Evolutionary conservation across 2,329 filamentous ascomycete genomes (phyloP).

Genomic region (Niveomyces coronatus): DNA sequence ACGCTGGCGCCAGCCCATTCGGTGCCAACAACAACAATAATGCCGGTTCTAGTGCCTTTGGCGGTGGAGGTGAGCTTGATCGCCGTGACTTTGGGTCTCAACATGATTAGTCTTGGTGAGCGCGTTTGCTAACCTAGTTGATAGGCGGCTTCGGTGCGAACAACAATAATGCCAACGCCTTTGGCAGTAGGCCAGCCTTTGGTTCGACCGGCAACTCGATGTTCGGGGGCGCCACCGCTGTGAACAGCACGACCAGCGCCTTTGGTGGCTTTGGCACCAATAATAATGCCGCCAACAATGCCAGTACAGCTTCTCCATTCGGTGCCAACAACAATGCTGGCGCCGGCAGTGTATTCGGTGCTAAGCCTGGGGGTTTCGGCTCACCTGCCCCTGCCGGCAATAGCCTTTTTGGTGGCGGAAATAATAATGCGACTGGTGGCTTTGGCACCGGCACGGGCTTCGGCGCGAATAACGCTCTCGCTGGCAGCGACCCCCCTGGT

Average conservation of each 20-base stretch:
- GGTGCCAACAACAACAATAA: slow-evolving; percentile 19
- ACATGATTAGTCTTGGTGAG: background rate
- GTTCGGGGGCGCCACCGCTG: slow-evolving; percentile 32
- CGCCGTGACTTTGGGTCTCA: background rate
- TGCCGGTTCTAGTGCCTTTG: slow-evolving; percentile 25
- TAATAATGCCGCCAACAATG: slow-evolving; percentile 20
- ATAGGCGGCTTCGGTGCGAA: slow-evolving; percentile 27
- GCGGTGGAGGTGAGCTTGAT: slow-evolving; percentile 22
- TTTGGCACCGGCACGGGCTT: slow-evolving; percentile 29
- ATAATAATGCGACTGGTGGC: slow-evolving; percentile 17
- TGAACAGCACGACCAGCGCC: slow-evolving; percentile 25
- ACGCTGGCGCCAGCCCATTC: slow-evolving; percentile 32
- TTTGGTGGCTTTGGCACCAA: slow-evolving; percentile 32
- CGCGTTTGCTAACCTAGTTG: slow-evolving; percentile 8
- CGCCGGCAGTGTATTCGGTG: slow-evolving; percentile 43
- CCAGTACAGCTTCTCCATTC: slow-evolving; percentile 29
- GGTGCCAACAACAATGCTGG: slow-evolving; percentile 21
- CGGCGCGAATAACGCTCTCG: slow-evolving; percentile 29
- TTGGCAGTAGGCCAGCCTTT: slow-evolving; percentile 41
- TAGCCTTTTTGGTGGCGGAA: slow-evolving; percentile 37
- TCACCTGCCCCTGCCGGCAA: slow-evolving; percentile 26
- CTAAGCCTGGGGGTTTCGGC: slow-evolving; percentile 41
- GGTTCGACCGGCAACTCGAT: slow-evolving; percentile 35
- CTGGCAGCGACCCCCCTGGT: slow-evolving; percentile 52
- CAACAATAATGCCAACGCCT: slow-evolving; percentile 17